phyloP scores from a whole-genome alignment of 108 stramenopile genomes.

The Fragilaria crotonensis region DNA sequence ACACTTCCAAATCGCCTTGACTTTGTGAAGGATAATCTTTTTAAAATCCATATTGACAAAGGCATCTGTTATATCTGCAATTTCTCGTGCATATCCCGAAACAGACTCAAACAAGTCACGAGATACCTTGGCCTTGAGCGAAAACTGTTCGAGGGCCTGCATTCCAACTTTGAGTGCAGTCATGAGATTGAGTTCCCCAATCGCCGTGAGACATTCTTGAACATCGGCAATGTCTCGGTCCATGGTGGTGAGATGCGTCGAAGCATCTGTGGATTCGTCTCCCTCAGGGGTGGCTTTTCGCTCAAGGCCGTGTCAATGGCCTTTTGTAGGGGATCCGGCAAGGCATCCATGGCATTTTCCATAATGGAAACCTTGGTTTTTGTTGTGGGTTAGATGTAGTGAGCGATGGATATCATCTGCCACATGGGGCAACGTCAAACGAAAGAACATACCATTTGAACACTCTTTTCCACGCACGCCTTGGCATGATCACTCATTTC shows the following conservation, averaged over 20 bases:
- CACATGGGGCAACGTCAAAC: no score
- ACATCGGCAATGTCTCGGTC: slow-evolving; percentile 36
- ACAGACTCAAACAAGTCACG: slow-evolving; percentile 28
- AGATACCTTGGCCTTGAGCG: slow-evolving; percentile 24
- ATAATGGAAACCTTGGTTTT: slow-evolving; percentile 27
- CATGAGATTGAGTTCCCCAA: slow-evolving; percentile 29
- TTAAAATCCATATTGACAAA: slow-evolving; percentile 18
- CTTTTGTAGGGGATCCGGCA: slow-evolving; percentile 32
- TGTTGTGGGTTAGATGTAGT: no score
- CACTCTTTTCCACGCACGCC: slow-evolving; percentile 30
- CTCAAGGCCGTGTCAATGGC: slow-evolving; percentile 30
- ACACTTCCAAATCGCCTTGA: slow-evolving; percentile 34
- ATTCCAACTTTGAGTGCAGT: slow-evolving; percentile 37
- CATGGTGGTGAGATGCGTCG: slow-evolving; percentile 13
- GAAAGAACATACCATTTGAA: no score
- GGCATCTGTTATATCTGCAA: slow-evolving; percentile 28
- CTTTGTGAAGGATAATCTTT: slow-evolving; percentile 1
- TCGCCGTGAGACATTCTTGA: slow-evolving; percentile 27
- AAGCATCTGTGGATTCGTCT: slow-evolving; percentile 7
- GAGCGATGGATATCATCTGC: no score
- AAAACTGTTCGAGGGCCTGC: slow-evolving; percentile 31
- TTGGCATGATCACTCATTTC: slow-evolving; percentile 29
- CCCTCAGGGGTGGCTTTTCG: slow-evolving; percentile 13
- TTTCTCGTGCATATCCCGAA: slow-evolving; percentile 19
- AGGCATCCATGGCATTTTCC: slow-evolving; percentile 30